Evolutionary conservation across 345 rosid genomes (phyloP).

Genomic region (Gossypium rotundifolium): DNA sequence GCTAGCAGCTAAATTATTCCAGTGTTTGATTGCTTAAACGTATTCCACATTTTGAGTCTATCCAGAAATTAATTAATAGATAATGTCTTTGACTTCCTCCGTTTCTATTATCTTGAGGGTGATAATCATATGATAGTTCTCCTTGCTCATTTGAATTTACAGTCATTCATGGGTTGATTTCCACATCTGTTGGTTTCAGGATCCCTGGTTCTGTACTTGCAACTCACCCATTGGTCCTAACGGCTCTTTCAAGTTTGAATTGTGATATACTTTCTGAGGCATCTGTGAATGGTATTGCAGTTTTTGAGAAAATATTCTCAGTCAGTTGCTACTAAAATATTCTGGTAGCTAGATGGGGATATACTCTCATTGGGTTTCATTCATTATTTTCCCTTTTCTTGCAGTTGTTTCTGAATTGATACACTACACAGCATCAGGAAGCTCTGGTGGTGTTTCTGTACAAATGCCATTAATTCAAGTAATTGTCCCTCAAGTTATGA

Average conservation of each 20-base stretch:
- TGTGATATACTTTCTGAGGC: slow-evolving; percentile 90
- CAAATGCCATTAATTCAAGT: slow-evolving; percentile 92
- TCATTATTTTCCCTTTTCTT: slow-evolving; percentile 13
- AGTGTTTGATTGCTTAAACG: not conserved
- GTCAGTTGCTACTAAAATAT: not conserved
- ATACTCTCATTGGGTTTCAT: not conserved
- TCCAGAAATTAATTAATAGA: not conserved
- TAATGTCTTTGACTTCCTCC: not conserved
- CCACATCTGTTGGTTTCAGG: slow-evolving; percentile 47
- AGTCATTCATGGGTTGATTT: slow-evolving; percentile 7
- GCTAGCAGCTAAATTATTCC: not conserved
- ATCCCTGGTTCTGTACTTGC: slow-evolving; percentile 80
- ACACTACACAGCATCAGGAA: slow-evolving; percentile 70
- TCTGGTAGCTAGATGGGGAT: not conserved
- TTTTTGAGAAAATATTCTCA: slow-evolving; percentile 14
- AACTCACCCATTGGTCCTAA: slow-evolving; percentile 75
- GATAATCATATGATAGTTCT: not conserved
- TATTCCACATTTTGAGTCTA: not conserved
- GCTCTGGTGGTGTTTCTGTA: slow-evolving; percentile 71
- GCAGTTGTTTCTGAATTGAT: slow-evolving; percentile 94
- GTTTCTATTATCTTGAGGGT: not conserved
- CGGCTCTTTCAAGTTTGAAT: slow-evolving; percentile 88
- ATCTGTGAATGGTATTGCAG: slow-evolving; percentile 80
- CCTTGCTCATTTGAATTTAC: not conserved
- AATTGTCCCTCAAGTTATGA: slow-evolving; percentile 88